Conservation (phyloP, 768 basidiomycete genomes). For the Lactarius sanguifluus region DNA sequence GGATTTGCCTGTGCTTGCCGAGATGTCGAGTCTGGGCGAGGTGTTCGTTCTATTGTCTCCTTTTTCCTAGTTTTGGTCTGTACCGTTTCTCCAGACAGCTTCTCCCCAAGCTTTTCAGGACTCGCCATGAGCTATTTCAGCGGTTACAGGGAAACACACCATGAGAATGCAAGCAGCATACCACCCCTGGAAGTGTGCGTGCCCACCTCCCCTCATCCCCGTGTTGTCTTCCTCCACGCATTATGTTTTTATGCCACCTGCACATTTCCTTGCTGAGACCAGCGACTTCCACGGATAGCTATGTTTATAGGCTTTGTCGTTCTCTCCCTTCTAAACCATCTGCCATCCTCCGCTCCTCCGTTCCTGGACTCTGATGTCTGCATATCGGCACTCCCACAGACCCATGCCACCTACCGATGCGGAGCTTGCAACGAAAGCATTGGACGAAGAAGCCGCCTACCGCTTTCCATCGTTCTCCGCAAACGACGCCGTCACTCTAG, state of each 20-base stretch:
- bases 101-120: conserved; percentile 1
- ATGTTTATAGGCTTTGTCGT: background rate
- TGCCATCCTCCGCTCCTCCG: conserved; percentile 16
- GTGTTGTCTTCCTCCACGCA: conserved; percentile 17
- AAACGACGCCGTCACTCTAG: conserved; percentile 76
- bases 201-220: conserved; percentile 20
- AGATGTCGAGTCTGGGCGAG: background rate
- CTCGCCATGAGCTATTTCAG: conserved; percentile 23
- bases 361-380: conserved; percentile 32
- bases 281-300: background rate
- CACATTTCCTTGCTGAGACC: conserved; percentile 5
- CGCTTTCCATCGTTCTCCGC: conserved; percentile 75
- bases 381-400: conserved; percentile 65
- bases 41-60: conserved; percentile 6
- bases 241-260: conserved; percentile 2
- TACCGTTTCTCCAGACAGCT: background rate
- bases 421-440: conserved; percentile 67
- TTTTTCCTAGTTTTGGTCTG: background rate
- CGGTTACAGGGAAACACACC: conserved; percentile 20
- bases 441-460: conserved; percentile 66
- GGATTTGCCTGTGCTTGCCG: conserved; percentile 3
- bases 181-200: conserved; percentile 30
- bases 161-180: conserved; percentile 27
- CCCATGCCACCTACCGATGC: conserved; percentile 64
- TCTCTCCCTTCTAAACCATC: conserved; percentile 1